Conservation (phyloP, 768 basidiomycete genomes). For the Tulasnella sp. region DNA sequence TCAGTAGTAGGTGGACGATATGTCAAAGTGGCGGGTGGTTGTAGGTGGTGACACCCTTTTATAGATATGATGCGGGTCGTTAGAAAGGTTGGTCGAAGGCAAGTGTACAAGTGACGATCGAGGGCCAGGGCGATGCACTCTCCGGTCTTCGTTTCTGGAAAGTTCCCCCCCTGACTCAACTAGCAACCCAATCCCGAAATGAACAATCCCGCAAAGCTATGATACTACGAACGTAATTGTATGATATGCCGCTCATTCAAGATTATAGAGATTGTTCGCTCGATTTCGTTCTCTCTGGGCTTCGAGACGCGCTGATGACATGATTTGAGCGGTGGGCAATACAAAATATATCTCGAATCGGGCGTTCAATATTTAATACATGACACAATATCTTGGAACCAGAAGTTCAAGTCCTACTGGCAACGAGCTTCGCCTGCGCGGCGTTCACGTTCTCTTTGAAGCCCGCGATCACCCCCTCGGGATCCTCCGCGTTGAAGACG, state of each 20-base stretch:
- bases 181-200: background rate
- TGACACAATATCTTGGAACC: background rate
- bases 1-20: background rate
- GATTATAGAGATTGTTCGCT: too few species aligned
- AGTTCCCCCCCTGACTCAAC: background rate
- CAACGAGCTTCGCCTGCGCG: constrained; percentile 25
- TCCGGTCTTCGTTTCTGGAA: background rate
- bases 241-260: too few species aligned
- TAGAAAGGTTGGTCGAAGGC: background rate
- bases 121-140: background rate
- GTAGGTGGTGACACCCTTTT: background rate
- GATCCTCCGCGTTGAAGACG: constrained; percentile 72
- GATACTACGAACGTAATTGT: too few species aligned
- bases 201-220: background rate
- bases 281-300: too few species aligned
- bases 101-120: background rate
- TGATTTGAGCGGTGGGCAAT: too few species aligned
- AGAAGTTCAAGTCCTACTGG: background rate
- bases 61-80: background rate
- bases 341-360: too few species aligned
- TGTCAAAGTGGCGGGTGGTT: background rate
- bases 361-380: background rate
- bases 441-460: constrained; percentile 60
- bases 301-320: too few species aligned
- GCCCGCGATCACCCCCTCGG: constrained; percentile 61